Conservation (phyloP, 495 filamentous ascomycete species). For the Jackrogersella multiformis region DNA sequence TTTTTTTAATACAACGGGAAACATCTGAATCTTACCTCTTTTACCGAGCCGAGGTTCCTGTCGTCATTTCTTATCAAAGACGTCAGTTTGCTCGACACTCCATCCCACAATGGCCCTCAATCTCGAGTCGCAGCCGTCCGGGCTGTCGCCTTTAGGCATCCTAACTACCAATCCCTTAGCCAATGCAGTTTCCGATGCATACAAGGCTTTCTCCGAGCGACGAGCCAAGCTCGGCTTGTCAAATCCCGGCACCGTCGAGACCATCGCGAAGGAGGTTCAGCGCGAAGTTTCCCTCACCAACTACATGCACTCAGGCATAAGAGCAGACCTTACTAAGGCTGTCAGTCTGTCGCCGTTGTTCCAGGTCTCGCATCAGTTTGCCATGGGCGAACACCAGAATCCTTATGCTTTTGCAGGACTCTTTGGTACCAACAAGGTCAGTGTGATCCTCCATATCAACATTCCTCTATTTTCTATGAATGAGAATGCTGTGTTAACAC, state of each 20-base stretch:
- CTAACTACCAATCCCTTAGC: conserved; percentile 76
- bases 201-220: conserved; percentile 82
- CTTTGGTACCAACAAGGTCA: conserved; percentile 89
- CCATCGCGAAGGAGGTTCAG: conserved; percentile 89
- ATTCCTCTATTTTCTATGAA: neutral
- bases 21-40: conserved; percentile 1
- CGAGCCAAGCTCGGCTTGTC: conserved; percentile 86
- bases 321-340: conserved; percentile 94
- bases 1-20: neutral
- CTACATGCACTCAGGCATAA: conserved; percentile 92
- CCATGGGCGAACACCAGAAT: conserved; percentile 88
- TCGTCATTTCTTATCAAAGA: conserved; percentile 28
- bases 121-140: conserved; percentile 46
- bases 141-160: conserved; percentile 69
- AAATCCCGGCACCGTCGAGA: conserved; percentile 92
- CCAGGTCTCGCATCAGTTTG: conserved; percentile 95
- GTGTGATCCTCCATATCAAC: conserved; percentile 45
- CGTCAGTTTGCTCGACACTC: conserved; percentile 24
- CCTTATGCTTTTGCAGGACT: conserved; percentile 95
- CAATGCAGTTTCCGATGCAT: conserved; percentile 76
- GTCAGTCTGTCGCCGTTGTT: conserved; percentile 93
- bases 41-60: conserved; percentile 1
- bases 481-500: conserved; percentile 7
- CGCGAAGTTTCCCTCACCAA: conserved; percentile 94
- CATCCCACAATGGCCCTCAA: conserved; percentile 53